A percentile compares a stretch with the other conserved stretches of the same genome.
These are phyloP conservation scores for Macaranga tanarius DNA, from an alignment of 441 rosid genomes.

Conservation along the genomic window DNA sequence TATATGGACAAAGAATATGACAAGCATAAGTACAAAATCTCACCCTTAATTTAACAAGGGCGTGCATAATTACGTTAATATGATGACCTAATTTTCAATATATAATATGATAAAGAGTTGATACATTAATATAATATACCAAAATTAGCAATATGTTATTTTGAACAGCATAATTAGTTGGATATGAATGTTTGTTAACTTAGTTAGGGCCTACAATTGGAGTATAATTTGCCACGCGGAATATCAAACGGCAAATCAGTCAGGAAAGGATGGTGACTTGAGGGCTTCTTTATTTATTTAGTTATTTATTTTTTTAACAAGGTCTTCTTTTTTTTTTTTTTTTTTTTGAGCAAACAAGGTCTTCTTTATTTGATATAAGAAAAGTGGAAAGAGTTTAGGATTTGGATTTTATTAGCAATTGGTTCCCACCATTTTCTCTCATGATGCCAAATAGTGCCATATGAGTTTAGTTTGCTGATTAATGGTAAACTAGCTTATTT, in stretches of 20 bases:
- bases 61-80: background rate
- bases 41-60: background rate
- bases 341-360: too few relatives aligned
- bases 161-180: background rate
- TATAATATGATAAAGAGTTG: background rate
- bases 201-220: background rate
- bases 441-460: slow-evolving; percentile 18
- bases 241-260: slow-evolving; percentile 11
- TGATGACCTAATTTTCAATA: background rate
- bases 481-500: slow-evolving; percentile 13
- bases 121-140: background rate
- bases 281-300: background rate
- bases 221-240: slow-evolving; percentile 12
- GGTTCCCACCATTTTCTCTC: slow-evolving; percentile 28
- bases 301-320: too few relatives aligned
- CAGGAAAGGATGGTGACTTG: slow-evolving; percentile 21
- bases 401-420: slow-evolving; percentile 33
- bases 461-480: slow-evolving; percentile 9
- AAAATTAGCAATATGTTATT: too few relatives aligned
- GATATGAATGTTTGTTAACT: background rate
- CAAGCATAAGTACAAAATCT: slow-evolving; percentile 13
- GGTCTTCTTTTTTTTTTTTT: slow-evolving; percentile 23
- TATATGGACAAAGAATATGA: slow-evolving; percentile 23
- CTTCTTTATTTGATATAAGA: slow-evolving; percentile 22
- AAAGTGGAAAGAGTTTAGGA: slow-evolving; percentile 3